These are phyloP conservation scores for Thecaphora thlaspeos DNA, from an alignment of 1,284 basidiomycete genomes.

Conservation along the genomic window DNA sequence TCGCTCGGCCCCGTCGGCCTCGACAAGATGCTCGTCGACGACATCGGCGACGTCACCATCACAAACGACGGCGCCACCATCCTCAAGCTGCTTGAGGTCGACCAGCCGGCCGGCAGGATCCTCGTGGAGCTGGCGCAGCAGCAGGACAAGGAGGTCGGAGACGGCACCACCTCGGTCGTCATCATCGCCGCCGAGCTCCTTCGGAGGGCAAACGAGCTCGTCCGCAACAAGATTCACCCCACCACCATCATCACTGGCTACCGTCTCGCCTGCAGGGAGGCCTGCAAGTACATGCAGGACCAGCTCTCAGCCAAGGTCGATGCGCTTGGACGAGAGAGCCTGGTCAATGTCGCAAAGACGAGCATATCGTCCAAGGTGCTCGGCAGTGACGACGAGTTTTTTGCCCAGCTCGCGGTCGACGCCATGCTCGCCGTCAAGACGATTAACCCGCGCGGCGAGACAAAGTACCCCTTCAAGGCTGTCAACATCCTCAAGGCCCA, in stretches of 20 bases:
- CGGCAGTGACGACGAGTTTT: slow-evolving; percentile 94
- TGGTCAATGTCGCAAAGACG: slow-evolving; percentile 97
- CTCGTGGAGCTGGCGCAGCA: slow-evolving; percentile 98
- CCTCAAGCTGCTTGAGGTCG: slow-evolving; percentile 81
- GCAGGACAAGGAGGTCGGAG: slow-evolving; percentile 98
- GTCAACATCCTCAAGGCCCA: slow-evolving; percentile 99
- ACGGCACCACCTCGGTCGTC: slow-evolving; percentile 98
- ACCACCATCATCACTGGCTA: slow-evolving; percentile 99
- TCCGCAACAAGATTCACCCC: slow-evolving; percentile 97
- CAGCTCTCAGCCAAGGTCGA: slow-evolving; percentile 96
- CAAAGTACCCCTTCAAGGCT: slow-evolving; percentile 98
- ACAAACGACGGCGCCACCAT: slow-evolving; percentile 99
- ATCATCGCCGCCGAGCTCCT: slow-evolving; percentile 95
- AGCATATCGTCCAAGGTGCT: slow-evolving; percentile 99
- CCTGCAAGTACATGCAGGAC: slow-evolving; percentile 97
- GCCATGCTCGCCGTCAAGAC: slow-evolving; percentile 98
- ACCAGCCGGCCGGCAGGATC: slow-evolving; percentile 89
- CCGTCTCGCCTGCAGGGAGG: slow-evolving; percentile 92
- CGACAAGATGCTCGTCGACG: slow-evolving; percentile 82
- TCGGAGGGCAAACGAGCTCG: slow-evolving; percentile 92
- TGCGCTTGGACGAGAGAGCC: slow-evolving; percentile 79
- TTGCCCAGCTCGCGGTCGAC: slow-evolving; percentile 96
- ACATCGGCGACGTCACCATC: slow-evolving; percentile 99
- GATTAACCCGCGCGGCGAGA: slow-evolving; percentile 88
- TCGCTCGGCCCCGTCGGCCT: slow-evolving; percentile 83